Evolutionary conservation across 495 filamentous ascomycete genomes (phyloP).

Genomic region (Penicillium simplicissimum): DNA sequence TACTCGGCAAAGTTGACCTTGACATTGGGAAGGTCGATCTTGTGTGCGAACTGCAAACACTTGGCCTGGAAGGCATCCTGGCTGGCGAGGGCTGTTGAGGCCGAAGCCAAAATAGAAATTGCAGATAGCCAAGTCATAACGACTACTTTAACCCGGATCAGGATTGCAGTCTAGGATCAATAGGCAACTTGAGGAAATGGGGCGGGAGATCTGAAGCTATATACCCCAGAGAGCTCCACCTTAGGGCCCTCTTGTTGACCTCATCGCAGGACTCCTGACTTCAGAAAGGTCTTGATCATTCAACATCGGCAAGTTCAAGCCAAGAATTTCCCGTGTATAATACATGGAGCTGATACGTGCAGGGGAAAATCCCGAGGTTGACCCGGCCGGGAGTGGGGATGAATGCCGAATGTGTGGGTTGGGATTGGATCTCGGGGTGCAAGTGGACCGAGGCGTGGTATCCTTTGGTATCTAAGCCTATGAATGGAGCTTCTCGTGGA

Average conservation of each 20-base stretch:
- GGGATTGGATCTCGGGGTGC: neutral
- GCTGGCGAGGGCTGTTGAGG: conserved; percentile 28
- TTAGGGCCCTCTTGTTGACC: neutral
- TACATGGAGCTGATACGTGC: neutral
- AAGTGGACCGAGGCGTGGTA: neutral
- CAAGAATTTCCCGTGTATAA: conserved; percentile 11
- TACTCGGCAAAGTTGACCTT: conserved; percentile 43
- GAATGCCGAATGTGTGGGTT: neutral
- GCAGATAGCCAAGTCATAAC: conserved; percentile 22
- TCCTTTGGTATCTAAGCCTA: neutral
- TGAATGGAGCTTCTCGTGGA: neutral
- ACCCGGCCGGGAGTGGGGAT: conserved; percentile 3
- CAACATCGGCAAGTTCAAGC: conserved; percentile 16
- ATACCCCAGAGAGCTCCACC: conserved; percentile 2
- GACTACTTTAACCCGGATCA: neutral
- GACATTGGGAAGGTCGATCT: conserved; percentile 40
- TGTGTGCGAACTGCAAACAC: conserved; percentile 33
- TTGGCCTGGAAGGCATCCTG: conserved; percentile 35
- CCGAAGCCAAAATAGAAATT: conserved; percentile 26
- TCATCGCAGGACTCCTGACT: neutral
- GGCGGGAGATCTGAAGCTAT: neutral
- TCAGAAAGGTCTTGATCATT: neutral
- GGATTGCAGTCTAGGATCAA: neutral
- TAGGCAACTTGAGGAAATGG: neutral
- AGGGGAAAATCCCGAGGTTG: conserved; percentile 16